Conservation (phyloP, 192 early-diverging fungal genomes). For the Pilaira anomala region DNA sequence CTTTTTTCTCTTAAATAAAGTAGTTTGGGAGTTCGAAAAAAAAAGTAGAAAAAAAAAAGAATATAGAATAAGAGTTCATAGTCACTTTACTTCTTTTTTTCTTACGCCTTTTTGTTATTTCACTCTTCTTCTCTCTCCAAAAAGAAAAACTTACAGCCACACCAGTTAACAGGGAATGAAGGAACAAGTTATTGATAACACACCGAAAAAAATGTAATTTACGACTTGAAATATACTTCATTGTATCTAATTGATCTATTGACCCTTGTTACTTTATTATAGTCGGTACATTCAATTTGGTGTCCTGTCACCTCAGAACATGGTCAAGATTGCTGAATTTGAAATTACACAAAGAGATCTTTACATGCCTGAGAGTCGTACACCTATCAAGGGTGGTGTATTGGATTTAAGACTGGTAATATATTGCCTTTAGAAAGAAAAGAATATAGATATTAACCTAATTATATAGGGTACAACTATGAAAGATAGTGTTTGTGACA, state of each 20-base stretch:
- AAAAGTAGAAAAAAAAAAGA: not conserved
- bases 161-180: constrained; percentile 57
- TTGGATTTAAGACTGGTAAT: constrained; percentile 84
- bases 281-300: constrained; percentile 95
- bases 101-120: not conserved
- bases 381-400: constrained; percentile 81
- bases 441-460: too few relatives aligned
- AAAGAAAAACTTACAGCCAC: not conserved
- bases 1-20: not conserved
- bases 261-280: constrained; percentile 5
- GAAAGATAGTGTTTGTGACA: constrained; percentile 82
- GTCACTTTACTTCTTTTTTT: not conserved
- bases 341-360: constrained; percentile 90
- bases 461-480: constrained; percentile 70
- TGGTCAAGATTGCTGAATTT: constrained; percentile 84
- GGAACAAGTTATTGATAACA: constrained; percentile 69
- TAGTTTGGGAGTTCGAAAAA: not conserved
- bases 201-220: constrained; percentile 70
- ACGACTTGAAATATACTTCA: not conserved
- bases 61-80: not conserved
- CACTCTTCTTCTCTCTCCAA: not conserved
- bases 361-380: constrained; percentile 66
- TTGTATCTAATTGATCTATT: not conserved
- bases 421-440: too few relatives aligned
- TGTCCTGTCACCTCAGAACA: constrained; percentile 84